Percentiles rank a stretch among this genome's conserved stretches.
Conservation (phyloP, 805 yeast genomes). For the Saturnispora saitoi region DNA sequence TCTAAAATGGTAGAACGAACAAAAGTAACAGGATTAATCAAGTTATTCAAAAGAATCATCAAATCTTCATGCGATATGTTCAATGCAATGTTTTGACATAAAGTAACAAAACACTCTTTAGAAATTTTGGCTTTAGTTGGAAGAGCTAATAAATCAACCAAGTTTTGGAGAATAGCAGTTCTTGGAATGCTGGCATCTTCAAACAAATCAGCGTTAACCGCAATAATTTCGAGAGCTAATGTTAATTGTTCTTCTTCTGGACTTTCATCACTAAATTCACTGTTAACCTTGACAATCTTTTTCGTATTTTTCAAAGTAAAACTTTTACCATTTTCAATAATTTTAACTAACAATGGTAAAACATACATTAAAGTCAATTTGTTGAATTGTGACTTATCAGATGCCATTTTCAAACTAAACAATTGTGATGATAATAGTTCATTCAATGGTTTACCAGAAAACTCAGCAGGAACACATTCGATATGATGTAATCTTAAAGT, state of each 20-base stretch:
- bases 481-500: conserved; percentile 50
- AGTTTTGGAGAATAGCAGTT: conserved; percentile 46
- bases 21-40: conserved; percentile 55
- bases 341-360: conserved; percentile 63
- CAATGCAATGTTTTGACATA: conserved; percentile 69
- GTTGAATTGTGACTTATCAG: conserved; percentile 68
- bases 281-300: conserved; percentile 39
- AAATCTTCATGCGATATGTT: conserved; percentile 52
- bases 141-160: conserved; percentile 58
- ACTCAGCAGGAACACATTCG: conserved; percentile 37
- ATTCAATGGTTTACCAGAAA: conserved; percentile 41
- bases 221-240: conserved; percentile 66
- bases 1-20: conserved; percentile 78
- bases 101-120: conserved; percentile 71
- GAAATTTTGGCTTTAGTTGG: conserved; percentile 75
- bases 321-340: conserved; percentile 56
- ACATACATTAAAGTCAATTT: conserved; percentile 60
- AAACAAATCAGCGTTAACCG: conserved; percentile 60
- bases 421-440: conserved; percentile 57
- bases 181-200: conserved; percentile 64
- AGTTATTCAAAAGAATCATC: conserved; percentile 43
- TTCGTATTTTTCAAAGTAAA: conserved; percentile 45
- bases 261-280: conserved; percentile 73
- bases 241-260: conserved; percentile 82
- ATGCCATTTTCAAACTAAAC: conserved; percentile 64